Percentiles rank a stretch among this genome's conserved stretches.
Conservation (phyloP, 2,329 filamentous ascomycete species). For the Ambrosiella beaveri region DNA sequence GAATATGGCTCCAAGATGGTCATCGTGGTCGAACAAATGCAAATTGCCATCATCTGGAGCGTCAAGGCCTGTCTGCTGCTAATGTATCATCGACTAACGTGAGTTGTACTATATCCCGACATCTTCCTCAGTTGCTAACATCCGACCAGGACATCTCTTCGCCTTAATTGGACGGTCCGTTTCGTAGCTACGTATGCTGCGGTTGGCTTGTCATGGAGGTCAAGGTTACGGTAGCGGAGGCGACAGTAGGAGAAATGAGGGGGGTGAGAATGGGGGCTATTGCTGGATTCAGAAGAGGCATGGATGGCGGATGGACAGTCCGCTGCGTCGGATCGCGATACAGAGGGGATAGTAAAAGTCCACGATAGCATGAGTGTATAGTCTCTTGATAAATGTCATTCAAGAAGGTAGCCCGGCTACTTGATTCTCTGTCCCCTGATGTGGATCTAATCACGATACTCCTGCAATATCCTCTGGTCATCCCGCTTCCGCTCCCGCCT, state of each 20-base stretch:
- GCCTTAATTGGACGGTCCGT: slow-evolving; percentile 30
- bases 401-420: too few relatives aligned
- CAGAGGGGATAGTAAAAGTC: neutral
- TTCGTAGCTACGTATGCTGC: slow-evolving; percentile 29
- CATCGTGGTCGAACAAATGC: slow-evolving; percentile 42
- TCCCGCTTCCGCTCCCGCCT: neutral
- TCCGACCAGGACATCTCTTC: slow-evolving; percentile 25
- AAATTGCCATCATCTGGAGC: slow-evolving; percentile 39
- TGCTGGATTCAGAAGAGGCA: neutral
- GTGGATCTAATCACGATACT: neutral
- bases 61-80: slow-evolving; percentile 39
- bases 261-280: neutral
- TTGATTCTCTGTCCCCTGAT: neutral
- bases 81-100: slow-evolving; percentile 39
- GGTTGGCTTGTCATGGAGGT: slow-evolving; percentile 26
- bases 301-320: neutral
- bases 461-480: neutral
- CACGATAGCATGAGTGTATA: neutral
- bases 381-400: too few relatives aligned
- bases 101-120: slow-evolving; percentile 14
- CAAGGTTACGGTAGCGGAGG: neutral
- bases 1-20: slow-evolving; percentile 42
- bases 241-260: neutral
- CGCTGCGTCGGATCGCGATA: neutral
- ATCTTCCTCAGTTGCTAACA: neutral